A percentile compares a stretch with the other conserved stretches of the same genome.
These are phyloP conservation scores for Agapanthus africanus DNA, from an alignment of 106 monocot species.

Conservation along the genomic window DNA sequence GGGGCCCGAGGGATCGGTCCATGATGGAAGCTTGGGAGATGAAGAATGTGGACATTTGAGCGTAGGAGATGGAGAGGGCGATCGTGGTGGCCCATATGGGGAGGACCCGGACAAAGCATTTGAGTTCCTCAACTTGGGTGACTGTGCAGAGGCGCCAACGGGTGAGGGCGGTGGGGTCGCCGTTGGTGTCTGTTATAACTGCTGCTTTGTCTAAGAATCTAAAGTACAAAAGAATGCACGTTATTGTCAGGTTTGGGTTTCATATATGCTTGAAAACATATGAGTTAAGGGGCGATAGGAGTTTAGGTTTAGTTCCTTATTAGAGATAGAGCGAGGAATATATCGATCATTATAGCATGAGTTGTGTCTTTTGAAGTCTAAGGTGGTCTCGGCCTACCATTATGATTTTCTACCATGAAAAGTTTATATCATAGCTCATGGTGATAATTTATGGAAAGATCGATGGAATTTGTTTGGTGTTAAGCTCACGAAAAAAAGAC, in stretches of 20 bases:
- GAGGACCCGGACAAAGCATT: constrained; percentile 35
- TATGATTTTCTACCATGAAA: too few species aligned
- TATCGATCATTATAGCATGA: neutral
- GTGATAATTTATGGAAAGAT: too few species aligned
- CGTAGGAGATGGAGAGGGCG: constrained; percentile 30
- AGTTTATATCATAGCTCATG: too few species aligned
- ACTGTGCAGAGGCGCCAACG: constrained; percentile 49
- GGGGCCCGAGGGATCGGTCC: constrained; percentile 20
- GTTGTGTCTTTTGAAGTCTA: too few species aligned
- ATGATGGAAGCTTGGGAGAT: constrained; percentile 35
- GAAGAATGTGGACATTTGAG: constrained; percentile 47
- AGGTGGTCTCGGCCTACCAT: too few species aligned
- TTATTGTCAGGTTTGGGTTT: neutral
- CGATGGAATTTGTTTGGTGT: too few species aligned
- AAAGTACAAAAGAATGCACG: neutral
- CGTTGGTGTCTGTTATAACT: neutral
- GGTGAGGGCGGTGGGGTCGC: neutral
- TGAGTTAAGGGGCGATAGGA: neutral
- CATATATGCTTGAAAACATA: too few species aligned
- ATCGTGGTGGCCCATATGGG: constrained; percentile 55
- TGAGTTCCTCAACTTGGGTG: constrained; percentile 60
- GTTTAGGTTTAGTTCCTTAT: neutral
- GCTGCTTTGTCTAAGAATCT: constrained; percentile 26
- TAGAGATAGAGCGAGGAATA: neutral
- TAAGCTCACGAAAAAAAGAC: too few species aligned